phyloP scores from a whole-genome alignment of 805 yeast genomes.

The Lipomyces orientalis region DNA sequence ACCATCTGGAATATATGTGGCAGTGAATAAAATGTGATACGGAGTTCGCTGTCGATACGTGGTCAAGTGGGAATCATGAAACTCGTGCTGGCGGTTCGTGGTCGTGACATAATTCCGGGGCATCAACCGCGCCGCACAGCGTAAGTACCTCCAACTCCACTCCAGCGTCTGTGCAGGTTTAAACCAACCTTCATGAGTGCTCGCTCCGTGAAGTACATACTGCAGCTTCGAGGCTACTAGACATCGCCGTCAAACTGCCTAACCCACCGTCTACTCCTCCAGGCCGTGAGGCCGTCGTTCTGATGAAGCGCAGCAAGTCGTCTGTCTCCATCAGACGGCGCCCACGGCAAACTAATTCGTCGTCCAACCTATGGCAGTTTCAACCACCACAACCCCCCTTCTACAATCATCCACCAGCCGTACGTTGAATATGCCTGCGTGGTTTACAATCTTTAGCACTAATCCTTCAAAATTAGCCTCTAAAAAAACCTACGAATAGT shows the following conservation, averaged over 20 bases:
- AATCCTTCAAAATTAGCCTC: slow-evolving; percentile 12
- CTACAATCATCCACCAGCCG: slow-evolving; percentile 40
- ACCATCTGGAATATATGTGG: not conserved
- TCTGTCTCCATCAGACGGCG: slow-evolving; percentile 32
- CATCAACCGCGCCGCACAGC: not conserved
- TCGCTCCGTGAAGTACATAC: no score
- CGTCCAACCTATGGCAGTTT: slow-evolving; percentile 31
- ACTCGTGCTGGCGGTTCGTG: no score
- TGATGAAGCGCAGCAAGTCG: slow-evolving; percentile 34
- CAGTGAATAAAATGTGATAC: not conserved
- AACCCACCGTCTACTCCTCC: not conserved
- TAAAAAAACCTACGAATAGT: slow-evolving; percentile 25
- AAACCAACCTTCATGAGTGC: no score
- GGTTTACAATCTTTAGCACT: not conserved
- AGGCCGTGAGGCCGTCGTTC: not conserved
- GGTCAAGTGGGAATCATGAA: not conserved
- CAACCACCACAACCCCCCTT: slow-evolving; percentile 42
- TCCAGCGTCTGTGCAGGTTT: no score
- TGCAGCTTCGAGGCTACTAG: not conserved
- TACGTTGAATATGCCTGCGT: slow-evolving; percentile 1
- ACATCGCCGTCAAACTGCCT: not conserved
- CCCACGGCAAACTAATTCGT: slow-evolving; percentile 23
- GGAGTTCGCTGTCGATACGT: not conserved
- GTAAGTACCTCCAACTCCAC: no score
- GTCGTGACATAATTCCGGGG: not conserved